Percentiles rank a stretch among this genome's conserved stretches.
Evolutionary conservation across 257 asterid genomes (phyloP).

Genomic region (Thymus quinquecostatus): DNA sequence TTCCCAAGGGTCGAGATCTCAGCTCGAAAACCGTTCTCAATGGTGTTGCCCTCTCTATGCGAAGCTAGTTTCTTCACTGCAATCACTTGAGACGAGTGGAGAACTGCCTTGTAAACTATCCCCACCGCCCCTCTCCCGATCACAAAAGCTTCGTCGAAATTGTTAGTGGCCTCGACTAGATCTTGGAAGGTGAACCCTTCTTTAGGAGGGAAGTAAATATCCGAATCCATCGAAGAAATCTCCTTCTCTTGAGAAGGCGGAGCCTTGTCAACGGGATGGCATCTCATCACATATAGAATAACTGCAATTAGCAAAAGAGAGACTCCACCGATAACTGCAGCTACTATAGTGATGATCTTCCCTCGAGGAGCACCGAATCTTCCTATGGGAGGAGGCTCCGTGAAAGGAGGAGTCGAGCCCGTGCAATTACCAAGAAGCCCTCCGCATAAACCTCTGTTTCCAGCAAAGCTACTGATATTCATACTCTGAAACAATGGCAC

Average conservation of each 20-base stretch:
- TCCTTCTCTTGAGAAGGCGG: conserved; percentile 49
- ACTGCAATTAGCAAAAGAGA: conserved; percentile 72
- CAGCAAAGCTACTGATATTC: conserved; percentile 72
- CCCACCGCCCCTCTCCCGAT: conserved; percentile 92
- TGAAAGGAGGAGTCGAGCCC: conserved; percentile 29
- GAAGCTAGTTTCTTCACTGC: conserved; percentile 90
- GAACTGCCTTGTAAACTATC: conserved; percentile 81
- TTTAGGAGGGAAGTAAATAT: conserved; percentile 85
- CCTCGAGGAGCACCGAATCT: conserved; percentile 46
- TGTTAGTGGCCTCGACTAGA: conserved; percentile 83
- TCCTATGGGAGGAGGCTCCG: conserved; percentile 35
- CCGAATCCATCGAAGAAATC: conserved; percentile 51
- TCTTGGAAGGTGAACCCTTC: conserved; percentile 93
- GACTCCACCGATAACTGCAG: conserved; percentile 77
- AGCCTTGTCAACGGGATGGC: conserved; percentile 49
- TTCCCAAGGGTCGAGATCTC: conserved; percentile 86
- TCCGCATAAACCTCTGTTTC: conserved; percentile 86
- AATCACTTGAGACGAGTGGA: conserved; percentile 59
- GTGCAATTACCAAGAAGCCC: conserved; percentile 76
- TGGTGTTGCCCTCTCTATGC: conserved; percentile 70
- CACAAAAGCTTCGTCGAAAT: conserved; percentile 69
- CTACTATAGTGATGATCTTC: conserved; percentile 63
- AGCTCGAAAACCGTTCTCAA: conserved; percentile 74
- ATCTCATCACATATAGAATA: conserved; percentile 69
- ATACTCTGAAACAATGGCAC: conserved; percentile 71